Percentiles rank a stretch among this genome's conserved stretches.
Evolutionary conservation across 2,329 filamentous ascomycete genomes (phyloP).

Genomic region (Cyphellophora europaea): DNA sequence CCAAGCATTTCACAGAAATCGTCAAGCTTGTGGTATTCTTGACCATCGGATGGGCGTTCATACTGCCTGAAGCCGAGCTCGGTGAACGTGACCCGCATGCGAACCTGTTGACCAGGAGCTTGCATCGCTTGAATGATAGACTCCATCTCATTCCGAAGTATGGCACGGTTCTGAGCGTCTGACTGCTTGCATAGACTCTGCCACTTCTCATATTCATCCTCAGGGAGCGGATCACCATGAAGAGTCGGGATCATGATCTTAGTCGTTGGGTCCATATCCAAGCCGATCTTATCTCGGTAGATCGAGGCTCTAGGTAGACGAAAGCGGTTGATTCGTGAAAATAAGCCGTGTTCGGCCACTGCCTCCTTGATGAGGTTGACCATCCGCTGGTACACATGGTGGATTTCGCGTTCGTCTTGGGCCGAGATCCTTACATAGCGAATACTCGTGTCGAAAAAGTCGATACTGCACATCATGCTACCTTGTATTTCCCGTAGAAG

Average conservation of each 20-base stretch:
- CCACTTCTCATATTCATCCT: conserved; percentile 18
- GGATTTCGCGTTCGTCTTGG: conserved; percentile 6
- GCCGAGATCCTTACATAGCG: conserved; percentile 8
- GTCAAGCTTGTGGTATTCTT: conserved; percentile 23
- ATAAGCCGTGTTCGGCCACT: conserved; percentile 10
- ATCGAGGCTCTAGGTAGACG: conserved; percentile 10
- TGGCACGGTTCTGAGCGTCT: conserved; percentile 22
- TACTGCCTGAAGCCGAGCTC: conserved; percentile 30
- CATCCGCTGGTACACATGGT: conserved; percentile 10
- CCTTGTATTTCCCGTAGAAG: conserved; percentile 10
- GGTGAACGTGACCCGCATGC: conserved; percentile 34
- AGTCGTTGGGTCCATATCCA: conserved; percentile 9
- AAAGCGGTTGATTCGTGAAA: conserved; percentile 12
- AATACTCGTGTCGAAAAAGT: conserved; percentile 1
- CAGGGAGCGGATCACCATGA: conserved; percentile 13
- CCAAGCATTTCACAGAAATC: conserved; percentile 33
- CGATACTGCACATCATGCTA: conserved; percentile 10
- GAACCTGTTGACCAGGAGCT: conserved; percentile 25
- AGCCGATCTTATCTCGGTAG: conserved; percentile 13
- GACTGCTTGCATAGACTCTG: conserved; percentile 15
- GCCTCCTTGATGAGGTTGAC: conserved; percentile 16
- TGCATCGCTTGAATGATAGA: conserved; percentile 23
- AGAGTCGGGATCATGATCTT: conserved; percentile 15
- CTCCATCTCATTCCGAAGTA: conserved; percentile 23
- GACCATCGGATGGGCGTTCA: conserved; percentile 20